Conservation (phyloP, 1,284 basidiomycete species). For the Puccinia coronata region DNA sequence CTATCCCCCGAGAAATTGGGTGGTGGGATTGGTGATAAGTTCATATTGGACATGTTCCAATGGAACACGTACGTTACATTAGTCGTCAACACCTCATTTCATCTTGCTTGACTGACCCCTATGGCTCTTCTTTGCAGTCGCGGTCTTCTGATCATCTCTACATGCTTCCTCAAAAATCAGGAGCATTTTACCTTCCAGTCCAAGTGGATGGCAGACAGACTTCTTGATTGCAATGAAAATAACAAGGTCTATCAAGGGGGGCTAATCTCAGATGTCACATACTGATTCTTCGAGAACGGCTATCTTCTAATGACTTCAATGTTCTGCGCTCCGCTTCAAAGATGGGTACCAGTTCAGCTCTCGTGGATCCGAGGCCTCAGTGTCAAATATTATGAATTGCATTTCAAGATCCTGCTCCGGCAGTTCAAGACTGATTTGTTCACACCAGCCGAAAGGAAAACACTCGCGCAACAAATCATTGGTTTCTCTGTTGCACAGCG, state of each 20-base stretch:
- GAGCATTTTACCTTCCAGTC: conserved; percentile 9
- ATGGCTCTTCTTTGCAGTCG: background rate
- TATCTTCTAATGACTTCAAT: conserved; percentile 12
- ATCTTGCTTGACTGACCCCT: background rate
- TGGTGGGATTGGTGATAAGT: background rate
- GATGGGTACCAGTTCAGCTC: conserved; percentile 33
- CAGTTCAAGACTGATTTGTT: background rate
- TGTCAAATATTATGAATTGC: background rate
- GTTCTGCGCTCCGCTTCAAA: background rate
- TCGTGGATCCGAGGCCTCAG: conserved; percentile 12
- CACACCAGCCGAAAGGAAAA: background rate
- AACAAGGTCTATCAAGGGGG: background rate
- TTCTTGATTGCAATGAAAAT: background rate
- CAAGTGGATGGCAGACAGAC: conserved; percentile 9
- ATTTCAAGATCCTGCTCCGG: background rate
- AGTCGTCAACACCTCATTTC: too few species aligned
- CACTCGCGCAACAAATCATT: background rate
- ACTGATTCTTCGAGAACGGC: conserved; percentile 13
- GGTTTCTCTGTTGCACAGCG: background rate
- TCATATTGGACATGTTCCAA: background rate
- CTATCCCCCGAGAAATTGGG: background rate
- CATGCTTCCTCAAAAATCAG: background rate
- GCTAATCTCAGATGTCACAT: conserved; percentile 7
- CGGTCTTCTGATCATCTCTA: background rate
- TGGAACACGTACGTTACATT: conserved; percentile 10